Evolutionary conservation across 768 basidiomycete species (phyloP).

Genomic region (Leccinum obscurum): DNA sequence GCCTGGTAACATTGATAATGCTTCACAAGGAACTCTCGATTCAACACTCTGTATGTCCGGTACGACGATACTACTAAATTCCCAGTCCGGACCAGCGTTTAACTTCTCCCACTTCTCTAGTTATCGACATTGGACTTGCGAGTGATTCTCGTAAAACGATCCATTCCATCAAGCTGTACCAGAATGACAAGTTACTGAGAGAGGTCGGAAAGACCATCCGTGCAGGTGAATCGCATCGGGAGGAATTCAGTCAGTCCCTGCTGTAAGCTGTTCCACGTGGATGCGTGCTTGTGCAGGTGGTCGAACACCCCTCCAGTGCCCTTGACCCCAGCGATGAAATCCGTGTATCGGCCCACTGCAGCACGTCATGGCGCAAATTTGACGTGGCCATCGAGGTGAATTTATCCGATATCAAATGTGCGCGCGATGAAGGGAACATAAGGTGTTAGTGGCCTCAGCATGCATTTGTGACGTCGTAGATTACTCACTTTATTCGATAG

Average conservation of each 20-base stretch:
- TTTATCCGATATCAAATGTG: neutral
- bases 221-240: neutral
- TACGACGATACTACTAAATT: no score
- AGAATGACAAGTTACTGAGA: no score
- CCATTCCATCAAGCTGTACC: no score
- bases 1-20: no score
- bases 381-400: neutral
- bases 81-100: no score
- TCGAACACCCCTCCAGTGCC: neutral
- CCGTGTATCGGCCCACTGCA: neutral
- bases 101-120: no score
- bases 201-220: neutral
- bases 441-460: conserved; percentile 9
- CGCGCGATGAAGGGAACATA: conserved; percentile 1
- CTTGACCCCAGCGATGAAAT: conserved; percentile 2
- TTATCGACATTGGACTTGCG: neutral
- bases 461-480: neutral
- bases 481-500: conserved; percentile 1
- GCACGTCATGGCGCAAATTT: neutral
- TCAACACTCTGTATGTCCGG: no score
- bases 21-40: no score
- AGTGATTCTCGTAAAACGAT: no score
- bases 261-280: conserved; percentile 4
- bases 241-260: neutral
- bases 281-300: neutral